Evolutionary conservation across 192 early-diverging fungal genomes (phyloP).

Genomic region (Backusella mclennaniae): DNA sequence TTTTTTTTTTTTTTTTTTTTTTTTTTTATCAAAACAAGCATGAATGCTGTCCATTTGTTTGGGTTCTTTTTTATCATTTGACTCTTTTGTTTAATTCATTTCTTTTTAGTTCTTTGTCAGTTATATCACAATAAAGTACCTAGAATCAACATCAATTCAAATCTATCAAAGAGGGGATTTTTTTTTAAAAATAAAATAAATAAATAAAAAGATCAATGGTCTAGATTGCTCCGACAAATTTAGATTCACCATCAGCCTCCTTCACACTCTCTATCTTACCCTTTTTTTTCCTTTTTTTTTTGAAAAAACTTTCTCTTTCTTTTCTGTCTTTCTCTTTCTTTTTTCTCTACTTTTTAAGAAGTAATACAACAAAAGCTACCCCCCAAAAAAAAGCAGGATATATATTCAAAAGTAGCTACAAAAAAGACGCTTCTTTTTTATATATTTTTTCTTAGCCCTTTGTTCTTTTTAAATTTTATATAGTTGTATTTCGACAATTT

Average conservation of each 20-base stretch:
- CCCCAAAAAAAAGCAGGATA: background rate
- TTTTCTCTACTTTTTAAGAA: background rate
- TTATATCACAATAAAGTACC: background rate
- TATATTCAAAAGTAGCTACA: background rate
- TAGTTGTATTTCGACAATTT: background rate
- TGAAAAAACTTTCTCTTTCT: background rate
- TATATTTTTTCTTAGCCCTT: background rate
- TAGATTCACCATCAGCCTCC: too few relatives aligned
- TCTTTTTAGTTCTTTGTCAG: background rate
- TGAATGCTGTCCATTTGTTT: background rate
- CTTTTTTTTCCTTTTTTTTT: too few relatives aligned
- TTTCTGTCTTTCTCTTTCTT: background rate
- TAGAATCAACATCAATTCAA: background rate
- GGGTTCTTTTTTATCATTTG: background rate
- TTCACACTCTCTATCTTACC: too few relatives aligned
- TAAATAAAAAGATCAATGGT: too few relatives aligned
- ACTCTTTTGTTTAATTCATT: background rate
- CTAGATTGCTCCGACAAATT: too few relatives aligned
- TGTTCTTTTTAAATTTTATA: background rate
- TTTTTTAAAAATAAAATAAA: too few relatives aligned
- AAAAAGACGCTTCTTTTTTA: background rate
- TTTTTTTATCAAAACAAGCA: too few relatives aligned
- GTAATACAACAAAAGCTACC: background rate
- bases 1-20: background rate
- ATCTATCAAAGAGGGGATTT: background rate